Percentiles rank a stretch among this genome's conserved stretches.
phyloP scores from a whole-genome alignment of 1,284 basidiomycete genomes.

The Sporisorium exsertum region DNA sequence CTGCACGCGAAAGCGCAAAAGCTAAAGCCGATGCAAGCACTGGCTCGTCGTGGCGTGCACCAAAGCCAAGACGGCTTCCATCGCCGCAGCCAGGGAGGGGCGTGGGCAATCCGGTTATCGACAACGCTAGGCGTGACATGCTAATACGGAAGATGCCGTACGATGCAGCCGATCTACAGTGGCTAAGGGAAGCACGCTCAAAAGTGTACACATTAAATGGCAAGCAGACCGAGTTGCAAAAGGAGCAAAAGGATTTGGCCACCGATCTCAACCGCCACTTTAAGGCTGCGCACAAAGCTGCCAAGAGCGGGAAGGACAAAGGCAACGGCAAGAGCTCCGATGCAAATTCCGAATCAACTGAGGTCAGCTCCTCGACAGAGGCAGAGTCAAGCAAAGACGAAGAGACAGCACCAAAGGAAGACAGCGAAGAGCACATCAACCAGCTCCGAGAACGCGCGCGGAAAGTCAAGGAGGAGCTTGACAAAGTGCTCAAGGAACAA shows the following conservation, averaged over 20 bases:
- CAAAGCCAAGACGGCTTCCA: slow-evolving; percentile 13
- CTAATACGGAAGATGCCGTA: slow-evolving; percentile 34
- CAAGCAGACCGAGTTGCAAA: slow-evolving; percentile 17
- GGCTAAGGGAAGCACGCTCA: slow-evolving; percentile 18
- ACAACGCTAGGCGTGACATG: slow-evolving; percentile 34
- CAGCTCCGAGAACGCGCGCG: slow-evolving; percentile 11
- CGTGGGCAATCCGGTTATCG: slow-evolving; percentile 19
- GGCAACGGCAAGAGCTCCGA: background rate
- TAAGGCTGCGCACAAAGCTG: slow-evolving; percentile 1
- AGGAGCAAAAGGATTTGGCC: slow-evolving; percentile 20
- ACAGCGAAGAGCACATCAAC: slow-evolving; percentile 6
- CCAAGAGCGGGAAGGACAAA: slow-evolving; percentile 13
- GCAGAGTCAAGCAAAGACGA: background rate
- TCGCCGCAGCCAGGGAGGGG: slow-evolving; percentile 16
- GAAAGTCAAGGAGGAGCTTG: slow-evolving; percentile 29
- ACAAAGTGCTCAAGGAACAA: slow-evolving; percentile 13
- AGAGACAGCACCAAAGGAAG: background rate
- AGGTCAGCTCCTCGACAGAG: background rate
- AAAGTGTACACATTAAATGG: slow-evolving; percentile 7
- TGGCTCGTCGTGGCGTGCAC: background rate
- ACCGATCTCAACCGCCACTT: slow-evolving; percentile 7
- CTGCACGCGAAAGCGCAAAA: background rate
- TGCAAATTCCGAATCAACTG: background rate
- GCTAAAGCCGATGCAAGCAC: background rate
- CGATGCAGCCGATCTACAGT: slow-evolving; percentile 22